Evolutionary conservation across 495 filamentous ascomycete species (phyloP), one percentile per base, ranked within the genome.

Genomic region (Daldinia decipiens): DNA sequence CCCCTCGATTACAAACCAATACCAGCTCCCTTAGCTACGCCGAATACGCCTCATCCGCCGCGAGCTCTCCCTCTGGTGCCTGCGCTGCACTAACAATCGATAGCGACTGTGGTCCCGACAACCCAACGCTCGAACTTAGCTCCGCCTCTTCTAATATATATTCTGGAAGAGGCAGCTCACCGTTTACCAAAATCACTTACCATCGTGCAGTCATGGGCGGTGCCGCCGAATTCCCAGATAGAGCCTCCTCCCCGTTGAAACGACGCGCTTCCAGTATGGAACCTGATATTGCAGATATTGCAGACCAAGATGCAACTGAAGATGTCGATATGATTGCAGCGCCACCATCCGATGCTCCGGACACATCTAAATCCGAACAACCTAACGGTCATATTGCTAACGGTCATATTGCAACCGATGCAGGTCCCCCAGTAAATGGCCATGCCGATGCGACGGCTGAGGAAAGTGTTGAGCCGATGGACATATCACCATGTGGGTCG

Each of bases 41-140:
- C 9, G 88, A 87, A 70, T 83, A 84, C 77, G 77, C 80, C 43
- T 83, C 83, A 15, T 88, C 84, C 43, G 80, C 82, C 17, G 85
- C 88, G 58, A 92, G 90, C 75, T 91, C 87, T 31, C 90, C 91
- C 13, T 89, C 87, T 73, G 88, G 88, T 68, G 90, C 91, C 71
- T 94, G 89, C 85, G 87, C 90, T 71, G 88, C 87, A 51, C 80
- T 94, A 59, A 87, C 88, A 57, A 81, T 94, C 53, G 86, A 90
- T 63, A 85, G 85, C 68, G 90, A 91, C 70, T 79, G 84, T 51
- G 81, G 77, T 64, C 81, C 83, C 70, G 88, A 89, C 50, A 86
- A 79, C 7, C 70, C 75, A 11, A 70, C 63, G 7, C 74, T 74
- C 13, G 74, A 78, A 12, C 47, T 47, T 7, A 27, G 27, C 26